These are phyloP conservation scores for Trifolium pratense DNA, from an alignment of 306 rosid genomes.

Conservation along the genomic window DNA sequence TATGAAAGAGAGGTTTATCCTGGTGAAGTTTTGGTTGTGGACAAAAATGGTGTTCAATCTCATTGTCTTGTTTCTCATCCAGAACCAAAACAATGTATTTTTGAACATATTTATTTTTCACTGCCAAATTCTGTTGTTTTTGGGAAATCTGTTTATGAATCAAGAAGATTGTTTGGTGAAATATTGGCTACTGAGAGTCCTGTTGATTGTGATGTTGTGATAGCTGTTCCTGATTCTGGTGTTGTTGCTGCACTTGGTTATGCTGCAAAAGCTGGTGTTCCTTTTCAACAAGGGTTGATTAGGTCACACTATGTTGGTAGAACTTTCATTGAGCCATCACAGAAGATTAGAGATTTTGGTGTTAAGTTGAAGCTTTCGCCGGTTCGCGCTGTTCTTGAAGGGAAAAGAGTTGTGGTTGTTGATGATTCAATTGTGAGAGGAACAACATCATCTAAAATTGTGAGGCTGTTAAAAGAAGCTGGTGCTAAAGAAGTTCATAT, in stretches of 20 bases:
- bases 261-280: conserved; percentile 89
- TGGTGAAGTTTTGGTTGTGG: conserved; percentile 87
- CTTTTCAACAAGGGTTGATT: conserved; percentile 91
- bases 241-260: conserved; percentile 96
- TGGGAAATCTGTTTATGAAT: conserved; percentile 86
- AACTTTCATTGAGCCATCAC: conserved; percentile 96
- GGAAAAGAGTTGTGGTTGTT: conserved; percentile 94
- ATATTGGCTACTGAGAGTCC: conserved; percentile 82
- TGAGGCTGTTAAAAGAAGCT: conserved; percentile 87
- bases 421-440: conserved; percentile 98
- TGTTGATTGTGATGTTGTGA: conserved; percentile 92
- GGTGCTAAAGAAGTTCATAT: conserved; percentile 98
- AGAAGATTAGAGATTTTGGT: conserved; percentile 92
- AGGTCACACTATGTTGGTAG: conserved; percentile 97
- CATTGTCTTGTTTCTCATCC: conserved; percentile 89
- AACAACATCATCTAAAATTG: conserved; percentile 90
- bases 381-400: conserved; percentile 81
- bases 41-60: conserved; percentile 74
- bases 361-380: conserved; percentile 89
- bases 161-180: conserved; percentile 77
- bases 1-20: conserved; percentile 89
- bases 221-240: conserved; percentile 95
- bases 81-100: conserved; percentile 76
- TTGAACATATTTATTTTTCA: conserved; percentile 92
- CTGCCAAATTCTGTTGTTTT: conserved; percentile 81